Evolutionary conservation across 331 rosid species (phyloP).

Genomic region (Arachis monticola): DNA sequence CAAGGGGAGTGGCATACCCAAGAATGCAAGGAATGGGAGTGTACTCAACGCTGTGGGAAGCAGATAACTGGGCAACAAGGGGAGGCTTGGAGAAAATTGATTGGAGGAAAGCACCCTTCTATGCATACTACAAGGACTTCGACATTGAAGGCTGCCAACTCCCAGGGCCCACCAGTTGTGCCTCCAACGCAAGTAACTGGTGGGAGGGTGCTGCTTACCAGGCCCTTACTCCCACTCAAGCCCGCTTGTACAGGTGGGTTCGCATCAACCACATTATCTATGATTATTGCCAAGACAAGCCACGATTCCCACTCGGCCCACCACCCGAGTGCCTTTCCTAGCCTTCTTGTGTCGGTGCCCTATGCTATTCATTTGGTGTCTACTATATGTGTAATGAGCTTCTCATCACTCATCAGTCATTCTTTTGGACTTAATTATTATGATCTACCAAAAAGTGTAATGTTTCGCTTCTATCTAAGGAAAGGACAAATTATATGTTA

Average conservation of each 20-base stretch:
- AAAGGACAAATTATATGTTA: constrained; percentile 4
- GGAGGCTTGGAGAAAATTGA: constrained; percentile 93
- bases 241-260: constrained; percentile 57
- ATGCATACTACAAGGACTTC: constrained; percentile 80
- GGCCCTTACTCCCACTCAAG: constrained; percentile 47
- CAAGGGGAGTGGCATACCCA: constrained; percentile 69
- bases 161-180: constrained; percentile 71
- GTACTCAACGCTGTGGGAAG: constrained; percentile 89
- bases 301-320: constrained; percentile 56
- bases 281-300: constrained; percentile 78
- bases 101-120: constrained; percentile 89
- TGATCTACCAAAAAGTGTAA: background rate
- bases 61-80: constrained; percentile 93
- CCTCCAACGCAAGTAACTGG: constrained; percentile 56
- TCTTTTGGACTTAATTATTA: background rate
- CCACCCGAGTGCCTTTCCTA: constrained; percentile 67
- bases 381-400: constrained; percentile 23
- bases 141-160: constrained; percentile 84
- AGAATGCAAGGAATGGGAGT: constrained; percentile 79
- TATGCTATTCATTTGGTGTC: background rate
- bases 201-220: constrained; percentile 52
- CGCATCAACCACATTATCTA: constrained; percentile 85
- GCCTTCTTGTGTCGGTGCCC: no score
- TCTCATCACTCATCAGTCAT: constrained; percentile 4
- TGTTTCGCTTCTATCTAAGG: constrained; percentile 21